Evolutionary conservation across 2,329 filamentous ascomycete genomes (phyloP).

Genomic region (Fusarium equiseti): DNA sequence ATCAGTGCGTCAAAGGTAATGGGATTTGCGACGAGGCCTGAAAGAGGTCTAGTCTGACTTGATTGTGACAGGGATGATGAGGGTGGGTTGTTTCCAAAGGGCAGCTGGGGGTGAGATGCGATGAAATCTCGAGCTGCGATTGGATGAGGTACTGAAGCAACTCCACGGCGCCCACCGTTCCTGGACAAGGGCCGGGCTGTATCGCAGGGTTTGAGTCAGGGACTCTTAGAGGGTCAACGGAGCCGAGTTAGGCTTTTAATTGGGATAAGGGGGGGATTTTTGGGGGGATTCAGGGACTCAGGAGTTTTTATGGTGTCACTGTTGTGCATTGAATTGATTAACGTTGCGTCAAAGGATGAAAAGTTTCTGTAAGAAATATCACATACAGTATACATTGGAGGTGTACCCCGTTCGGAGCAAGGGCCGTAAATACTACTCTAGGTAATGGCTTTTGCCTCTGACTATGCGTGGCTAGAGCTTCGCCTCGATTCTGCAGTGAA

Average conservation of each 20-base stretch:
- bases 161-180: constrained; percentile 45
- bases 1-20: constrained; percentile 26
- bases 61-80: constrained; percentile 24
- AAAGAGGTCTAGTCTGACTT: constrained; percentile 31
- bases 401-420: background rate
- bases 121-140: constrained; percentile 29
- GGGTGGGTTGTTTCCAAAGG: constrained; percentile 42
- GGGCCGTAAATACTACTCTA: background rate
- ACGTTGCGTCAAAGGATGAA: constrained; percentile 30
- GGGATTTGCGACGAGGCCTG: constrained; percentile 41
- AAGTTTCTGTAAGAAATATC: constrained; percentile 2
- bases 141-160: constrained; percentile 31
- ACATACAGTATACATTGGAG: background rate
- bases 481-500: background rate
- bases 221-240: constrained; percentile 29
- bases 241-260: constrained; percentile 33
- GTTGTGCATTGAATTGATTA: constrained; percentile 42
- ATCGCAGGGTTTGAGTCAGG: constrained; percentile 47
- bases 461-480: constrained; percentile 8
- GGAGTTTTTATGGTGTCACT: constrained; percentile 37
- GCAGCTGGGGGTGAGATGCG: constrained; percentile 35
- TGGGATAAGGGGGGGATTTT: constrained; percentile 16
- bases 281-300: constrained; percentile 26
- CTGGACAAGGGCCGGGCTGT: constrained; percentile 39
- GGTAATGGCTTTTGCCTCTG: background rate